phyloP scores from a whole-genome alignment of 352 stramenopile genomes.

The Bremia lactucae region DNA sequence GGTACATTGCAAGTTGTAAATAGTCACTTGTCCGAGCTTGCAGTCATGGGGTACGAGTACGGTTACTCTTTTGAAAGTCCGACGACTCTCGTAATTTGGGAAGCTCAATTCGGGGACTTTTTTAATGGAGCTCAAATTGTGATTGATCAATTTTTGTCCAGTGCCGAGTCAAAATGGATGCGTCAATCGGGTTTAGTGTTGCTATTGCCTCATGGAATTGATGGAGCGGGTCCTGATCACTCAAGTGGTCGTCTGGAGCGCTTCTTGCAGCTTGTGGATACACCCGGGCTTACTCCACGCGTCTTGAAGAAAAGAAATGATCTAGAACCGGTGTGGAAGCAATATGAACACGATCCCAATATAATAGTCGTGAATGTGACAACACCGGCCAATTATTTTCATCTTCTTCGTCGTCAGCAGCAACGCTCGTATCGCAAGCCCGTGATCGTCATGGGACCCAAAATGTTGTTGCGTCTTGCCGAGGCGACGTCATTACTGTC shows the following conservation, averaged over 20 bases:
- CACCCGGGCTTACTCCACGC: constrained; percentile 35
- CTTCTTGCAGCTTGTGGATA: constrained; percentile 82
- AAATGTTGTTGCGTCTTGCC: constrained; percentile 59
- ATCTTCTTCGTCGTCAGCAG: constrained; percentile 88
- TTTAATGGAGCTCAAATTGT: constrained; percentile 84
- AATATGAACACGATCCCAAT: constrained; percentile 69
- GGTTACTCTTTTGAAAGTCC: constrained; percentile 84
- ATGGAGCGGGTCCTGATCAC: constrained; percentile 82
- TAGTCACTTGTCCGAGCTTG: constrained; percentile 80
- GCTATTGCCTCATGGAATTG: constrained; percentile 81
- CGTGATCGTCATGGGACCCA: constrained; percentile 64
- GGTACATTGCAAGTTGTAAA: constrained; percentile 59
- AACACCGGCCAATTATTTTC: constrained; percentile 94
- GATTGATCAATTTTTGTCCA: constrained; percentile 84
- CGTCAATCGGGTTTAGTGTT: constrained; percentile 76
- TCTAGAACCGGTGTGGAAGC: constrained; percentile 29
- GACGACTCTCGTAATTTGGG: constrained; percentile 78
- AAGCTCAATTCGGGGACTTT: constrained; percentile 88
- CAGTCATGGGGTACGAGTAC: constrained; percentile 85
- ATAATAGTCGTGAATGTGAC: constrained; percentile 79
- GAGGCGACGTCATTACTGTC: constrained; percentile 57
- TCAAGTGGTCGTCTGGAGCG: constrained; percentile 75
- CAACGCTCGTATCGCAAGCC: constrained; percentile 65
- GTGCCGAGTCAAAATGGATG: constrained; percentile 86
- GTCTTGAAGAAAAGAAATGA: constrained; percentile 22